Evolutionary conservation across 169 alveolate species (phyloP).

Genomic region (Plasmodium inui): DNA sequence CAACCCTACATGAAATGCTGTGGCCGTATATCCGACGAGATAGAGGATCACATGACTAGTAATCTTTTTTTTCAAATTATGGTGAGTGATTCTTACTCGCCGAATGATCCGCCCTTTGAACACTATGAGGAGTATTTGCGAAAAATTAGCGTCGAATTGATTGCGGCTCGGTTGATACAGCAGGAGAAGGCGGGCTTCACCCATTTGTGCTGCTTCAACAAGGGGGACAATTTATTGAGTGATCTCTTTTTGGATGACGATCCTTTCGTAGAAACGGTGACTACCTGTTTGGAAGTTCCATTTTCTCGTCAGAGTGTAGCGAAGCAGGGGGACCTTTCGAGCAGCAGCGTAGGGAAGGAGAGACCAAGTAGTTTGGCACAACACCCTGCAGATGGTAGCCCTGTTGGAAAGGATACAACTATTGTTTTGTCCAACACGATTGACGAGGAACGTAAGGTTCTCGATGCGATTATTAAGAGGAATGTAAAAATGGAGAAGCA

Average conservation of each 20-base stretch:
- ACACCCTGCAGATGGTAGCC: neutral
- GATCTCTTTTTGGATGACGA: neutral
- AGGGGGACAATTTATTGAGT: neutral
- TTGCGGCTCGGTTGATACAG: neutral
- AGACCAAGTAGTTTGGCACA: neutral
- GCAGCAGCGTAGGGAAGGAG: neutral
- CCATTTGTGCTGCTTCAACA: neutral
- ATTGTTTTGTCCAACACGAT: neutral
- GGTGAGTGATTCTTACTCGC: constrained; percentile 9
- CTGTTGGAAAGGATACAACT: neutral
- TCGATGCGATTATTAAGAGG: neutral
- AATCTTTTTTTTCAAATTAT: constrained; percentile 5
- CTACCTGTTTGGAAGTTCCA: neutral
- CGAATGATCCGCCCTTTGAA: neutral
- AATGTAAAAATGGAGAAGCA: neutral
- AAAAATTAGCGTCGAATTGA: neutral
- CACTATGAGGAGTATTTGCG: neutral
- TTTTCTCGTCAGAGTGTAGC: neutral
- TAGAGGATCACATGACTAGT: constrained; percentile 29
- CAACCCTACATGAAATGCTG: constrained; percentile 52
- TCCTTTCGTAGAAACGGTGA: neutral
- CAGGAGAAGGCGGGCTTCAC: neutral
- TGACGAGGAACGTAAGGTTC: neutral
- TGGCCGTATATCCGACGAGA: neutral
- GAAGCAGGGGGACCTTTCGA: neutral